Base-by-base conservation (phyloP, 306 rosid species). In the Bauhinia variegata region DNA sequence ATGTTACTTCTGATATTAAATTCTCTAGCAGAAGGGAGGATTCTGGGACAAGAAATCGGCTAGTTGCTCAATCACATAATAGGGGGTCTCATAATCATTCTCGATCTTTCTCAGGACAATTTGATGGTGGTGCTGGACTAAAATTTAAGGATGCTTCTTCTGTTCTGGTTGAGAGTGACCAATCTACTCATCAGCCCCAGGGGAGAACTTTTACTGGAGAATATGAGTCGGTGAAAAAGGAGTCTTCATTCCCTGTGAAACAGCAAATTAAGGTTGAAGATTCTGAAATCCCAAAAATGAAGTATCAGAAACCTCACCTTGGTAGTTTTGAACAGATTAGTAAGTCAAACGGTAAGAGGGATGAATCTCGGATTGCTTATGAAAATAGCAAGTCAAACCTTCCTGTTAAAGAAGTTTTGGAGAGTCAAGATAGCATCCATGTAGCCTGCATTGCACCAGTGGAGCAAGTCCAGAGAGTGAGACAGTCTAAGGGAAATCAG, bases 401-500 rank as follows among this genome's bases (percentile, higher is more conserved):
- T 70, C 17, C 74, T 28, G 80, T 71, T 73, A 86, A 83, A 73
- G 80, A 78, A 50, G 81, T 58, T 69, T n/a, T n/a, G n/a, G 78
- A 76, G 73, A 78, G 54, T 69, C 89, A 76, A 56, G 92, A 83
- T 55, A 78, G 74, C 63, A 53, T 55, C 3, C 52, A 63, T 57
- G 65, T 34, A 53, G 30, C 63, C 71, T 67, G 84, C 54, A 53
- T 73, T 47, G 42, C 17, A 19, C 65, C 86, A 17, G 58, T 53
- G 18, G 98, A 90, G 71, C 95, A 81, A 67, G 75, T 64, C 71
- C 96, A 85, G 79, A 90, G 95, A 81, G 85, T 58, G 30, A 86
- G 97, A 80, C 92, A 88, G 76, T 66, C 88, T 48, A 95, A 87
- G 80, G 97, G 97, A 58, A 91, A 86, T 59, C 99, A 95, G 66